Conservation (phyloP, 140 eudicot genomes). For the Anethum foeniculum region DNA sequence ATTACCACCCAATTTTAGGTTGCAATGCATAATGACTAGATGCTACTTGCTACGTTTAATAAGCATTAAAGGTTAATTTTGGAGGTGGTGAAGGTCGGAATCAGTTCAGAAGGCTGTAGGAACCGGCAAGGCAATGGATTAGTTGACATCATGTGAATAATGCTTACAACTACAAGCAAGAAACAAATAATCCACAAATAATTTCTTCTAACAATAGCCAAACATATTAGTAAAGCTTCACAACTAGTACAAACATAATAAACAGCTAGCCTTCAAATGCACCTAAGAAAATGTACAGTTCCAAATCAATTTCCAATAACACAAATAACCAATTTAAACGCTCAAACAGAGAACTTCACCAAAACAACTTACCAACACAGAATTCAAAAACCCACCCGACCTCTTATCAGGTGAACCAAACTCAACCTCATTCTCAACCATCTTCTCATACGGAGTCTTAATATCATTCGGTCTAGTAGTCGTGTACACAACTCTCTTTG, state of each 20-base stretch:
- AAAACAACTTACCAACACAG: slow-evolving; percentile 66
- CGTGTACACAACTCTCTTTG: slow-evolving; percentile 66
- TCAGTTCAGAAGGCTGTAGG: background rate
- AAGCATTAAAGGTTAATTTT: background rate
- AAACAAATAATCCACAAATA: background rate
- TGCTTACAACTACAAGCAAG: background rate
- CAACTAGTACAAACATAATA: background rate
- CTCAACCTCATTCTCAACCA: slow-evolving; percentile 80
- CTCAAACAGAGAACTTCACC: background rate
- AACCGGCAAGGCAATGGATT: background rate
- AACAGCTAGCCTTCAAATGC: background rate
- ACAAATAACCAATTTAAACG: background rate
- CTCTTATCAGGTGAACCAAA: slow-evolving; percentile 95
- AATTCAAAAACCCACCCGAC: slow-evolving; percentile 88
- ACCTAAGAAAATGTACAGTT: background rate
- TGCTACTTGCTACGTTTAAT: background rate
- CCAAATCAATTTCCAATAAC: background rate
- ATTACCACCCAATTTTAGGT: background rate
- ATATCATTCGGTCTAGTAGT: slow-evolving; percentile 84
- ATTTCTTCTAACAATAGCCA: background rate
- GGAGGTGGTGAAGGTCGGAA: background rate
- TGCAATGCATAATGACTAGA: background rate
- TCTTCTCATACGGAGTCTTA: slow-evolving; percentile 86
- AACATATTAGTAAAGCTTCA: background rate
- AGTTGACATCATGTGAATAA: background rate